A percentile compares a stretch with the other conserved stretches of the same genome.
Conservation (phyloP, 176 grass and related monocot genomes). For the Eleusine coracana region DNA sequence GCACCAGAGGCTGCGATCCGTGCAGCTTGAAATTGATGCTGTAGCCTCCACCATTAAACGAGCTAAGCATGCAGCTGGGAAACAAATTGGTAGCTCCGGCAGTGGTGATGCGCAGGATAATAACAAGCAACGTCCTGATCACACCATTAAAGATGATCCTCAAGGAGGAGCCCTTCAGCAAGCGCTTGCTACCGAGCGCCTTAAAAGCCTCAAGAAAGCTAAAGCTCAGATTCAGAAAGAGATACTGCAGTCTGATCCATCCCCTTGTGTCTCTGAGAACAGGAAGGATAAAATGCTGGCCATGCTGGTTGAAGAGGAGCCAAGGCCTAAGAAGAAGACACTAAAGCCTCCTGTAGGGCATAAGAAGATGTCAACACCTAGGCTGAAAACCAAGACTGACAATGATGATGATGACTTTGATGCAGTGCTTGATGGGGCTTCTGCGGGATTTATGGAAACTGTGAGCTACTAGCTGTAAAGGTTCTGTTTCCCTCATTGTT, state of each 20-base stretch:
- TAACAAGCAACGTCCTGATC: conserved; percentile 12
- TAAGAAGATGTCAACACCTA: conserved; percentile 35
- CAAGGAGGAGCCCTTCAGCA: conserved; percentile 63
- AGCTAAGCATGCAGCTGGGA: conserved; percentile 22
- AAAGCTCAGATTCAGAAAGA: conserved; percentile 81
- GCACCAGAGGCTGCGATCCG: conserved; percentile 58
- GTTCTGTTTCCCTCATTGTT: neutral
- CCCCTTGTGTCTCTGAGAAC: conserved; percentile 17
- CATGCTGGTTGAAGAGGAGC: conserved; percentile 68
- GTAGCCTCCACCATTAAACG: conserved; percentile 69
- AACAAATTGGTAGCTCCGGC: conserved; percentile 32
- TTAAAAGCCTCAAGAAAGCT: conserved; percentile 74
- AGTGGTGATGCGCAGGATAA: conserved; percentile 24
- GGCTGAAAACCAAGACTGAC: conserved; percentile 64
- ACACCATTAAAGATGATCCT: conserved; percentile 19
- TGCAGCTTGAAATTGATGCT: conserved; percentile 83
- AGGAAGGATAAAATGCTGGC: conserved; percentile 47
- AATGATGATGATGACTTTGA: conserved; percentile 81
- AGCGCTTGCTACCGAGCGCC: conserved; percentile 75
- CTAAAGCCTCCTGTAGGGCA: conserved; percentile 21
- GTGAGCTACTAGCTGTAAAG: conserved; percentile 42
- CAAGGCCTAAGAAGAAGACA: conserved; percentile 48
- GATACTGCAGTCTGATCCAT: conserved; percentile 46
- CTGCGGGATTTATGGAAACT: conserved; percentile 86
- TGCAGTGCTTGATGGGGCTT: conserved; percentile 73